Base-by-base conservation (phyloP, 2,329 filamentous ascomycete genomes). In the Mycogone perniciosa region DNA sequence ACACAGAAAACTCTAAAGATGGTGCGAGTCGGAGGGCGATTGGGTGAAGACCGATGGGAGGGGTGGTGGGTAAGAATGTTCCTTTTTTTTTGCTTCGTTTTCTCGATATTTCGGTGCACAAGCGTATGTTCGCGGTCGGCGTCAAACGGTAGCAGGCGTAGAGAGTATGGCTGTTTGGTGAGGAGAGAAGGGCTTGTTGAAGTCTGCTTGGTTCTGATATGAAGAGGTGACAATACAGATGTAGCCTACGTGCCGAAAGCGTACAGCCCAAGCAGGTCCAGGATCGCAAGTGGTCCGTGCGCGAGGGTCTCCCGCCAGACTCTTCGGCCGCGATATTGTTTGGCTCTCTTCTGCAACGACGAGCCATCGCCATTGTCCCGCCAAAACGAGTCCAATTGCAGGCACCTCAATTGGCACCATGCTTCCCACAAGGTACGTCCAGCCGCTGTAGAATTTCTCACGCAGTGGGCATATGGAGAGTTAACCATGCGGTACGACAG, bases 341-440 rank as follows among this genome's bases (percentile, higher is more conserved):
- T 37, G 33, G 8, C 52, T 13, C n/a, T 34, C 31, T 40, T 48
- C 46, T 50, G 48, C 46, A 46, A 46, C 44, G 38, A 45, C 27
- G 33, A 47, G 30, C 44, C 48, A 27, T 40, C 37, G 9, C 43
- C 39, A 7, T 31, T 30, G 26, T 31, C 26, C 44, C n/a, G 29
- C 27, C 30, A 49, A 30, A 48, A 11, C 38, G 38, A 30, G 31
- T 31, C 31, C 44, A 33, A 52, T 48, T 40, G 40, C 40, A 44
- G 31, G 45, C 45, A 34, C n/a, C 31, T 43, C 51, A 50, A 50
- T 46, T 51, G 46, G 53, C 63, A 68, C 60, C 53, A 69, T 72
- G 68, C 62, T 70, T 65, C 62, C 69, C 54, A 70, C 69, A 56
- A 67, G 68, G 70, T 71, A 61, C 48, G 62, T 33, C 20, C 11